Evolutionary conservation across 306 rosid genomes (phyloP).

Genomic region (Medicago lupulina): DNA sequence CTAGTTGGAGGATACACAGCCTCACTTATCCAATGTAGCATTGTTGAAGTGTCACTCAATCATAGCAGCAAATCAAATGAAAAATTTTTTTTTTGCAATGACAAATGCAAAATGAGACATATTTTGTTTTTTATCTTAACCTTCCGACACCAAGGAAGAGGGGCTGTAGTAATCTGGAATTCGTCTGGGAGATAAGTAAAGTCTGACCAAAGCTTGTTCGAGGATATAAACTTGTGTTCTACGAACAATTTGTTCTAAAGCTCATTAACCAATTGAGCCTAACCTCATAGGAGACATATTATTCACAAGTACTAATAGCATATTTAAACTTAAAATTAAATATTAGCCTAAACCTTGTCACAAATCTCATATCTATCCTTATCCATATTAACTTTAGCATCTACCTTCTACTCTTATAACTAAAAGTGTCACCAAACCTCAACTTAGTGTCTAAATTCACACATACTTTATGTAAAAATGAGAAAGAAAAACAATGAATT

Average conservation of each 20-base stretch:
- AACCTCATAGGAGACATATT: too few relatives aligned
- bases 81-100: neutral
- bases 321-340: neutral
- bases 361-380: neutral
- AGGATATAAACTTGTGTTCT: too few relatives aligned
- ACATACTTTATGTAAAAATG: conserved; percentile 20
- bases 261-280: too few relatives aligned
- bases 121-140: neutral
- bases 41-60: neutral
- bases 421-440: neutral
- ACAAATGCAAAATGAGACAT: neutral
- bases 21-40: neutral
- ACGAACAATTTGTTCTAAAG: too few relatives aligned
- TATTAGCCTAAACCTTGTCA: neutral
- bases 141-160: too few relatives aligned
- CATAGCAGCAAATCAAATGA: neutral
- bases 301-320: neutral
- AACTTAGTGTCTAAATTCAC: conserved; percentile 18
- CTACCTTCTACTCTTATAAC: too few relatives aligned
- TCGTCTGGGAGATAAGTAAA: too few relatives aligned
- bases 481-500: conserved; percentile 1
- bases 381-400: too few relatives aligned
- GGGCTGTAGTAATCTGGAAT: too few relatives aligned
- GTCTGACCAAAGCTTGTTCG: too few relatives aligned
- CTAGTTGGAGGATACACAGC: neutral